phyloP scores from a whole-genome alignment of 176 grass and related monocot species.

The Bromus sterilis region DNA sequence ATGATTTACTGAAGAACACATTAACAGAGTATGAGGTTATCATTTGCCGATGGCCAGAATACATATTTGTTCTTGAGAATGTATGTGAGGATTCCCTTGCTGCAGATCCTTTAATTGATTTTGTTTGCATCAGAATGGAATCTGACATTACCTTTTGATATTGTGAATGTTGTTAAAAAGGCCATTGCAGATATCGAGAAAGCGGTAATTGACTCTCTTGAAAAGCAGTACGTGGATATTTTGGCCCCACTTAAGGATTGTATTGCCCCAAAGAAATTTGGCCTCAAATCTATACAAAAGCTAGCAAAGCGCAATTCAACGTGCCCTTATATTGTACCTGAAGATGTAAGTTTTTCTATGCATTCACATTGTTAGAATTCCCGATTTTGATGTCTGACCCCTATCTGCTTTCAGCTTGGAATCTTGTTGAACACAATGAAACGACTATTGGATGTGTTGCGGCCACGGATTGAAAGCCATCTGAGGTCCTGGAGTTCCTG shows the following conservation, averaged over 20 bases:
- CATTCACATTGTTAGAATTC: neutral
- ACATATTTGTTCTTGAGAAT: constrained; percentile 91
- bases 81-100: constrained; percentile 42
- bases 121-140: constrained; percentile 1
- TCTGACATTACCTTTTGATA: neutral
- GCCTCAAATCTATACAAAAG: constrained; percentile 91
- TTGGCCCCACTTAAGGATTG: constrained; percentile 86
- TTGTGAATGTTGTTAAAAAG: constrained; percentile 52
- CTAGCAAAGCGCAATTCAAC: constrained; percentile 82
- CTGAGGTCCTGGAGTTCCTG: constrained; percentile 97
- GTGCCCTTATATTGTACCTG: constrained; percentile 62
- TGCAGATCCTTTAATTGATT: neutral
- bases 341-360: constrained; percentile 60
- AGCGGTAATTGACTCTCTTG: constrained; percentile 68
- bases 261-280: constrained; percentile 93
- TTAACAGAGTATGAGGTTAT: constrained; percentile 94
- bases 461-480: constrained; percentile 72
- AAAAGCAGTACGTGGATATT: constrained; percentile 89
- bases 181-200: constrained; percentile 99
- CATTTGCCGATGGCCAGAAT: constrained; percentile 96
- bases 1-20: constrained; percentile 71
- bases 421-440: constrained; percentile 98
- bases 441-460: constrained; percentile 78
- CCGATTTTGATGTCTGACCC: constrained; percentile 7
- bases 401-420: constrained; percentile 57